A percentile compares a stretch with the other conserved stretches of the same genome.
Conservation (phyloP, 2,329 filamentous ascomycete species). For the Botrytis medusae region DNA sequence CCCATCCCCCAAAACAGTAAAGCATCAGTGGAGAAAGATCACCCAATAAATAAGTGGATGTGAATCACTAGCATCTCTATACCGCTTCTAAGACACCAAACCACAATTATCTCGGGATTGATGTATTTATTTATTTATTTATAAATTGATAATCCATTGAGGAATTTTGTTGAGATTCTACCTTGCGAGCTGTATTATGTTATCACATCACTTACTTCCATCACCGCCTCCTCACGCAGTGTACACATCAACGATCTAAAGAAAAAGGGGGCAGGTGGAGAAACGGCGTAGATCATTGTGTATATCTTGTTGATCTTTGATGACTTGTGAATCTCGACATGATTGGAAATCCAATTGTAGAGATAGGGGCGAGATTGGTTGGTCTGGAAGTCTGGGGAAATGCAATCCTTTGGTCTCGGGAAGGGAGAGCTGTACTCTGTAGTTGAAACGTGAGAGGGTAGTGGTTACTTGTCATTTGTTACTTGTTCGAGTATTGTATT, state of each 20-base stretch:
- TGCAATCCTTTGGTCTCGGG: neutral
- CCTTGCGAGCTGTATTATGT: neutral
- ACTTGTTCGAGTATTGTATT: neutral
- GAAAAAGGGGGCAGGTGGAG: neutral
- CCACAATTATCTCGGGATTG: neutral
- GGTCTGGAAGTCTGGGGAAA: neutral
- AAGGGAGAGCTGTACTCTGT: neutral
- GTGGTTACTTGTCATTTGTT: neutral
- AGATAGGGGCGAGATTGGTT: neutral
- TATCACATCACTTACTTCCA: neutral
- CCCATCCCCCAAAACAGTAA: neutral
- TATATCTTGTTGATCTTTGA: neutral
- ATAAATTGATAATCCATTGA: neutral
- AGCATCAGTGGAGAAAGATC: neutral
- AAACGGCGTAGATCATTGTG: neutral
- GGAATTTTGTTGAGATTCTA: neutral
- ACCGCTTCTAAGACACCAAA: neutral
- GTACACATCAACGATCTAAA: neutral
- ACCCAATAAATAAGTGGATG: neutral
- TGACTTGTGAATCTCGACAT: neutral
- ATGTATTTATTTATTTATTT: neutral
- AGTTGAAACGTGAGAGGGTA: neutral
- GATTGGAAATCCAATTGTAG: neutral
- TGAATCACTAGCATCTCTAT: neutral
- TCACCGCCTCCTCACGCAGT: neutral